Percentiles rank a stretch among this genome's conserved stretches.
Conservation (phyloP, 495 filamentous ascomycete species). For the Aspergillus indologenus region DNA sequence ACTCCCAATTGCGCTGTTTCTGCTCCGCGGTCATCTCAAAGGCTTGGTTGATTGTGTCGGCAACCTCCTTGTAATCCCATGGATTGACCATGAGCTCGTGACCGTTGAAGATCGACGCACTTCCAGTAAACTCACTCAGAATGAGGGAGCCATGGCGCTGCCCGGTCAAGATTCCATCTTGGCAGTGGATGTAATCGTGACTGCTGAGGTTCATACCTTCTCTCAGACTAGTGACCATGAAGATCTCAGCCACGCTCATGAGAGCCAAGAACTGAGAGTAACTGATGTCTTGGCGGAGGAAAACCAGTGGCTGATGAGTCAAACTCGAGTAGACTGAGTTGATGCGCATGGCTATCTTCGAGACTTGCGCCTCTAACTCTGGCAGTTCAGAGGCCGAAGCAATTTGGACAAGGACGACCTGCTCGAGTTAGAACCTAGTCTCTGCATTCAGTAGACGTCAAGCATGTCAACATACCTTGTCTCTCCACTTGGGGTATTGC, state of each 20-base stretch:
- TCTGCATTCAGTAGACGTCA: not conserved
- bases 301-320: conserved; percentile 87
- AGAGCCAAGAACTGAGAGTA: conserved; percentile 88
- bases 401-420: conserved; percentile 89
- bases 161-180: conserved; percentile 71
- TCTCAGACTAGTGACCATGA: conserved; percentile 89
- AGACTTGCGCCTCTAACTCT: conserved; percentile 83
- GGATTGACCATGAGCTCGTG: conserved; percentile 81
- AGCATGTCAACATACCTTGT: conserved; percentile 46
- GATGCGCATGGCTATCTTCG: conserved; percentile 88
- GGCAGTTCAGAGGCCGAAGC: conserved; percentile 81
- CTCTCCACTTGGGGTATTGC: conserved; percentile 82
- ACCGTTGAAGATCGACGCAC: conserved; percentile 75
- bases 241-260: conserved; percentile 78
- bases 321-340: conserved; percentile 85
- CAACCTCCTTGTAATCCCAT: conserved; percentile 85
- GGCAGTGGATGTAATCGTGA: conserved; percentile 89
- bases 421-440: not conserved
- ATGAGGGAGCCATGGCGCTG: conserved; percentile 86
- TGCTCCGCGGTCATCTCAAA: conserved; percentile 78
- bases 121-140: conserved; percentile 90
- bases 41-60: conserved; percentile 75
- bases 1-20: conserved; percentile 67
- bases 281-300: conserved; percentile 88
- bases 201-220: conserved; percentile 95